Percentiles rank a stretch among this genome's conserved stretches.
phyloP scores from a whole-genome alignment of 1,284 basidiomycete genomes.

The Gomphus bonarii region DNA sequence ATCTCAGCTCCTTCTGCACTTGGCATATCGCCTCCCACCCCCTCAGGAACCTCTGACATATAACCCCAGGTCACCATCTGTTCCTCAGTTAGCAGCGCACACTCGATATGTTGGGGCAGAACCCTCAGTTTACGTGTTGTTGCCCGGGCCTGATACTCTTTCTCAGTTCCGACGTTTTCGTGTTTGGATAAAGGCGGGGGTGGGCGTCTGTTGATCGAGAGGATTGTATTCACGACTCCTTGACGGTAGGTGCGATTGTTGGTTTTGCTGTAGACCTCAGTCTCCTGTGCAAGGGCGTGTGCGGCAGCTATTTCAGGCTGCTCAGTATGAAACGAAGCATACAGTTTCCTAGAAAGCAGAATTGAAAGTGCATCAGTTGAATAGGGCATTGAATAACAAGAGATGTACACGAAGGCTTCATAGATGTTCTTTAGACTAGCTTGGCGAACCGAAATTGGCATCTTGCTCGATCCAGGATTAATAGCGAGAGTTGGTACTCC shows the following conservation, averaged over 20 bases:
- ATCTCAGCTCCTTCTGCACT: conserved; percentile 51
- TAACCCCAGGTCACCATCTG: conserved; percentile 64
- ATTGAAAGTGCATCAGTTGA: neutral
- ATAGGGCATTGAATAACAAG: neutral
- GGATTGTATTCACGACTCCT: conserved; percentile 67
- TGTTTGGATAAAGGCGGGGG: conserved; percentile 52
- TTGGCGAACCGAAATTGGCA: conserved; percentile 63
- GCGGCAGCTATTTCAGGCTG: conserved; percentile 42
- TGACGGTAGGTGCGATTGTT: conserved; percentile 70
- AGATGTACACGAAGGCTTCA: conserved; percentile 19
- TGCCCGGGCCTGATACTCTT: conserved; percentile 45
- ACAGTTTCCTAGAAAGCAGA: conserved; percentile 2
- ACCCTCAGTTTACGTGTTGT: conserved; percentile 49
- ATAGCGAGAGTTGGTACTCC: conserved; percentile 59
- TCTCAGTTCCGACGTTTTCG: conserved; percentile 75
- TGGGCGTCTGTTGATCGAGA: conserved; percentile 60
- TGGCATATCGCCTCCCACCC: conserved; percentile 50
- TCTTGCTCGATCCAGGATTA: conserved; percentile 51
- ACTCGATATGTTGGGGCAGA: conserved; percentile 33
- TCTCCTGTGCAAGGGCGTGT: conserved; percentile 70
- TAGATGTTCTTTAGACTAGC: conserved; percentile 18
- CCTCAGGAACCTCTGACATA: conserved; percentile 54
- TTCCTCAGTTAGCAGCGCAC: conserved; percentile 47
- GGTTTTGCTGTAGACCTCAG: conserved; percentile 61
- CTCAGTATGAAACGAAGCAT: conserved; percentile 13